A percentile compares a stretch with the other conserved stretches of the same genome.
Conservation (phyloP, 352 stramenopile genomes). For the Globisporangium yorkense region DNA sequence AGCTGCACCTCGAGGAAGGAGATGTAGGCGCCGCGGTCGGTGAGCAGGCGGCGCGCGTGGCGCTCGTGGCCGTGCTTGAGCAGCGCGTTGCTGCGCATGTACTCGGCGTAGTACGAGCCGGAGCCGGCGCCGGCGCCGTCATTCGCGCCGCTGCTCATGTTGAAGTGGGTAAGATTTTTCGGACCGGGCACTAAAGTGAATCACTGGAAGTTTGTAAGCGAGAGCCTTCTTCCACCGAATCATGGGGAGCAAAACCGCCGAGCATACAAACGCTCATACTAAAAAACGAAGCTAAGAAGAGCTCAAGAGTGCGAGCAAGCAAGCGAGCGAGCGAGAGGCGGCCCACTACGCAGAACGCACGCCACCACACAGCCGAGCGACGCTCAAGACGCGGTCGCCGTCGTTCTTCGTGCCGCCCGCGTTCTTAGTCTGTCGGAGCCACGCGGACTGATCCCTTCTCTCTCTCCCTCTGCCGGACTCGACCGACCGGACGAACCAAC, state of each 20-base stretch:
- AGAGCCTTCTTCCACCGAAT: too few species aligned
- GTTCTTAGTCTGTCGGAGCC: too few species aligned
- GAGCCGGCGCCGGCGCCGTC: neutral
- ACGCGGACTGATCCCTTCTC: too few species aligned
- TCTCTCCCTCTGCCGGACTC: too few species aligned
- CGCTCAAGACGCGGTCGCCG: too few species aligned
- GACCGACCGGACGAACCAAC: too few species aligned
- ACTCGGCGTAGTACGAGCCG: constrained; percentile 79
- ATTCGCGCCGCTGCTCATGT: neutral
- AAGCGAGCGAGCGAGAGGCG: neutral
- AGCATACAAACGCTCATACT: too few species aligned
- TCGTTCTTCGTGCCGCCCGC: too few species aligned
- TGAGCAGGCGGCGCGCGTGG: constrained; percentile 71
- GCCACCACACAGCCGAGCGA: too few species aligned
- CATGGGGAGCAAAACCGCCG: too few species aligned
- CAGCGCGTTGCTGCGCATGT: constrained; percentile 72
- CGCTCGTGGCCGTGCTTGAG: constrained; percentile 47
- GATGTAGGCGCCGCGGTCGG: constrained; percentile 81
- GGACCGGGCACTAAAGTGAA: neutral
- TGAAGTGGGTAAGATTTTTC: neutral
- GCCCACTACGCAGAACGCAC: too few species aligned
- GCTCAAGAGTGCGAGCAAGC: neutral
- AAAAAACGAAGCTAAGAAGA: too few species aligned
- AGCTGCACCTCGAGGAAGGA: constrained; percentile 87
- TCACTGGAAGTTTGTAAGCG: neutral